Evolutionary conservation across 352 stramenopile genomes (phyloP), one percentile per base, ranked within the genome.

Genomic region (Globisporangium camurandrum): DNA sequence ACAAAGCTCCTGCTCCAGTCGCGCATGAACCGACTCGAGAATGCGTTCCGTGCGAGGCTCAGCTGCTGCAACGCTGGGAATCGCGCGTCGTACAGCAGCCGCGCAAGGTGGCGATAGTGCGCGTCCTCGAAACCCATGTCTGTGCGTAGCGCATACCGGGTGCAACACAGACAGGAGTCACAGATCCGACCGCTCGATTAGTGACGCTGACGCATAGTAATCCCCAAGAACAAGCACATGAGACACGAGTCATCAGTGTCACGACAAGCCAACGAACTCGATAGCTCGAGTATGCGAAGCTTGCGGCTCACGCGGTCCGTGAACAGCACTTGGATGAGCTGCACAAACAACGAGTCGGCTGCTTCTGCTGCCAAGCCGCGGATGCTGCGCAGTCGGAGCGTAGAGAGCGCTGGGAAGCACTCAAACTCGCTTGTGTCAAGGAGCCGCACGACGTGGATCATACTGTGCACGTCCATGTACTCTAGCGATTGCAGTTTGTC

Each of bases 21-120:
- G 36, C 73, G 61, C 51, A 88, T 64, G 54, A 84, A 86, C 16
- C 73, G 64, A 54, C 73, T 84, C 22, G 64, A 76, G 37, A 84
- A 88, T 8, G 63, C 42, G 37, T 83, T 76, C 0, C 46, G 40
- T 0, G 69, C 61, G 26, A 88, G 20, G 17, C 59, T 59, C 0
- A 88, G 37, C 41, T 34, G 31, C 11, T 49, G 26, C 1, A 88
- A 47, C 26, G 22, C 26, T 17, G 62, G 70, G 40, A 85, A 88
- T 3, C 54, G 51, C 9, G 66, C 65, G 17, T 72, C 69, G 56
- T 75, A 70, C 42, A 80, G 67, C 23, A 88, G 51, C 36, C 42
- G 49, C 10, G 66, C 52, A 11, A 88, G 49, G 9, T 79, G 62
- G 20, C 63, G 60, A 36, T 71, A 85, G 42, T 84, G 64, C 7